A percentile compares a stretch with the other conserved stretches of the same genome.
phyloP scores from a whole-genome alignment of 352 stramenopile species.

The Ophiocytium majus region DNA sequence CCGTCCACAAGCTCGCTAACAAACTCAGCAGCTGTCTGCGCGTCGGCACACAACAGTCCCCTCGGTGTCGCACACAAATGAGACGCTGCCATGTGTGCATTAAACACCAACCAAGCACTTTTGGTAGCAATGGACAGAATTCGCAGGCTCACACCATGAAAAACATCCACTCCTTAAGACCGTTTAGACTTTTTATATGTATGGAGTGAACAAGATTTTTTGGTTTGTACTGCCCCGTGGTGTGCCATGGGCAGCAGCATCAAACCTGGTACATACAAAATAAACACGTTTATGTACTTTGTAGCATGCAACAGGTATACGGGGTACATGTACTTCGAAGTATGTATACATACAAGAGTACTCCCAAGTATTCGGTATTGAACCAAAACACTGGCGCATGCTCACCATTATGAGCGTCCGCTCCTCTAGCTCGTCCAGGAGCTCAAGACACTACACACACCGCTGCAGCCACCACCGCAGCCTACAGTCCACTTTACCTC shows the following conservation, averaged over 20 bases:
- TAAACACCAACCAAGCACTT: too few relatives aligned
- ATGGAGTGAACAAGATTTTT: too few relatives aligned
- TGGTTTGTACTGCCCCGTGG: background rate
- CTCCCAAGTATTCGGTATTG: too few relatives aligned
- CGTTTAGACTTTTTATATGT: too few relatives aligned
- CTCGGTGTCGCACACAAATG: too few relatives aligned
- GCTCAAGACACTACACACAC: constrained; percentile 24
- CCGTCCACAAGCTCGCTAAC: too few relatives aligned
- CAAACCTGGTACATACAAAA: background rate
- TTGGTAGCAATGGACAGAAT: too few relatives aligned
- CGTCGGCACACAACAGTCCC: too few relatives aligned
- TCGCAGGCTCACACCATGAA: too few relatives aligned
- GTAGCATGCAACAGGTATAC: background rate
- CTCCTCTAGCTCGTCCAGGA: constrained; percentile 34
- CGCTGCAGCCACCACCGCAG: background rate
- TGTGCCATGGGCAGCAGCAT: background rate
- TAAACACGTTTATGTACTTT: background rate
- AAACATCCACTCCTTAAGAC: too few relatives aligned
- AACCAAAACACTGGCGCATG: background rate
- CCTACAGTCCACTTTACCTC: background rate
- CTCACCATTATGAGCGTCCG: background rate
- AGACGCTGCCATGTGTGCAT: too few relatives aligned
- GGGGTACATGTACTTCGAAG: background rate
- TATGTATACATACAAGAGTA: background rate
- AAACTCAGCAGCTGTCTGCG: too few relatives aligned